Evolutionary conservation across 441 rosid species (phyloP).

Genomic region (Syzygium malaccense): DNA sequence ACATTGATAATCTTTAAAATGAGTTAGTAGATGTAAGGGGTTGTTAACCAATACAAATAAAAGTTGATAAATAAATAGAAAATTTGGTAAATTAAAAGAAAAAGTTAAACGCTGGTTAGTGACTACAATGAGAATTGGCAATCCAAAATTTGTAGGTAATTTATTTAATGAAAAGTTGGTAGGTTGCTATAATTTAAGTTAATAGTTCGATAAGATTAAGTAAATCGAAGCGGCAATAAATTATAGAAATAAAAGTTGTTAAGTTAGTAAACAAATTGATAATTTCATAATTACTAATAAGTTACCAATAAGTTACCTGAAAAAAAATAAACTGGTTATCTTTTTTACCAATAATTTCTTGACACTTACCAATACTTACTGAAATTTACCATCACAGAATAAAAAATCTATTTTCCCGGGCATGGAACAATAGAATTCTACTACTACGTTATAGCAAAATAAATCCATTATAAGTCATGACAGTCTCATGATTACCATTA

Average conservation of each 20-base stretch:
- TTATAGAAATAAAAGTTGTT: neutral
- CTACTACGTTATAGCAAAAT: neutral
- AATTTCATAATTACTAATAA: neutral
- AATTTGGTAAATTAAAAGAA: too few species aligned
- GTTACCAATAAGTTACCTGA: neutral
- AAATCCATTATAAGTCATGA: neutral
- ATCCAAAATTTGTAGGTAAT: neutral
- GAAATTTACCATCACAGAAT: neutral
- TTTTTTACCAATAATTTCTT: neutral
- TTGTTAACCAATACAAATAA: too few species aligned
- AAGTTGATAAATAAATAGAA: too few species aligned
- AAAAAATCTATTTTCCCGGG: neutral
- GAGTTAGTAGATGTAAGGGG: too few species aligned
- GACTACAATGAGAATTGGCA: too few species aligned
- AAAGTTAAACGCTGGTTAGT: too few species aligned
- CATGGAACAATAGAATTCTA: neutral
- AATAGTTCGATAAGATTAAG: neutral
- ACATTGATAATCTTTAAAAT: too few species aligned
- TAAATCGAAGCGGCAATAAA: neutral
- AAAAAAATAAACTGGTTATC: neutral
- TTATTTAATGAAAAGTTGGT: neutral
- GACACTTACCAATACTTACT: neutral
- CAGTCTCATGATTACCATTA: neutral
- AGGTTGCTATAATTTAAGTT: neutral
- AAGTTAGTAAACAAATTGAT: neutral